A percentile compares a stretch with the other conserved stretches of the same genome.
These are phyloP conservation scores for Trichoderma virens DNA, from an alignment of 495 filamentous ascomycete genomes.

Conservation along the genomic window DNA sequence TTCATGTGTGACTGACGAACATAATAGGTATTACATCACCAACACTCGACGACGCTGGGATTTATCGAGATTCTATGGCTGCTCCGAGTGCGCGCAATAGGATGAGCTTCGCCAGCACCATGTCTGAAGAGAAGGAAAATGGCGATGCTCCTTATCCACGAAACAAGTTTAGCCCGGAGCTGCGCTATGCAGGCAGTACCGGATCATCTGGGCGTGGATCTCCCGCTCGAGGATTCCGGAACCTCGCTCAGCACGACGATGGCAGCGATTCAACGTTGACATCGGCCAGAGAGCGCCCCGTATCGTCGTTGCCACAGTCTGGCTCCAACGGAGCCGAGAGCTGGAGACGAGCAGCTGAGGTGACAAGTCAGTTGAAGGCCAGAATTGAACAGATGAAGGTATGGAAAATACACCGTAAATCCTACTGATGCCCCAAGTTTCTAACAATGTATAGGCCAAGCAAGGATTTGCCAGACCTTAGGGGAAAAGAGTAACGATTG, in stretches of 20 bases:
- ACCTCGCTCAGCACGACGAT: constrained; percentile 18
- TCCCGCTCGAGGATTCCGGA: constrained; percentile 40
- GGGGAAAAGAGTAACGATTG: not conserved
- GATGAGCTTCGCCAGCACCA: constrained; percentile 63
- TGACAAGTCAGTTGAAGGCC: constrained; percentile 93
- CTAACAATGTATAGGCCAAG: constrained; percentile 21
- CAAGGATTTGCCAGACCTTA: constrained; percentile 27
- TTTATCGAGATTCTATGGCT: constrained; percentile 46
- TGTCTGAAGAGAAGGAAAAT: constrained; percentile 81
- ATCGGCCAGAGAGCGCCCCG: constrained; percentile 34
- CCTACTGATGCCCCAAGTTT: not conserved
- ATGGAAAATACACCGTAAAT: not conserved
- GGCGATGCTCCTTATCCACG: constrained; percentile 37
- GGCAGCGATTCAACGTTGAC: constrained; percentile 23
- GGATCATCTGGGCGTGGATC: constrained; percentile 50
- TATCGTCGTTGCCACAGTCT: constrained; percentile 20
- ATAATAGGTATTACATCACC: constrained; percentile 33
- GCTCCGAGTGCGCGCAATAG: constrained; percentile 32
- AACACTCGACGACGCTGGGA: constrained; percentile 40
- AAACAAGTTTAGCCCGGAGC: constrained; percentile 47
- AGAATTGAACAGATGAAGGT: constrained; percentile 79
- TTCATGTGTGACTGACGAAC: too few species aligned
- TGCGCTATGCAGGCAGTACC: constrained; percentile 38
- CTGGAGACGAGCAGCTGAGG: constrained; percentile 97
- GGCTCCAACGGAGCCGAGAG: constrained; percentile 56